Evolutionary conservation across 1,284 basidiomycete genomes (phyloP), one percentile per base, ranked within the genome.

Genomic region (Phellopilus nigrolimitatus): DNA sequence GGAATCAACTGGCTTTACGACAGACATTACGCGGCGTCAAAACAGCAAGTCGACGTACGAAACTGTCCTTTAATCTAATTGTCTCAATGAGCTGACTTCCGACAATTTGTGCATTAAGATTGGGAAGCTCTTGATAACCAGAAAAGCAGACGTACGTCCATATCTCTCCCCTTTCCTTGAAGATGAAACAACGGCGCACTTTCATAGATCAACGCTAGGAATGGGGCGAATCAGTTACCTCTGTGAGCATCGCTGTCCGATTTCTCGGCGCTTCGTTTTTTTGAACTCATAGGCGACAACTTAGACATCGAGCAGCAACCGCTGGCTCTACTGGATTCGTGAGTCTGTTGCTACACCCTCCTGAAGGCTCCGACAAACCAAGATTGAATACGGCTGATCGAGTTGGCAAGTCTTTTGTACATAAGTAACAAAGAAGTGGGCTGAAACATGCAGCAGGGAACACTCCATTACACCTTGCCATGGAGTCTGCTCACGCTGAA

Each of bases 11-110:
- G 10, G 48, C 40, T 28, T 12, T 28, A 25, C 25, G 21, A 4
- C 34, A 94, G 92, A 63, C 92, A 97, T 68, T 97, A 97, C 61
- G 93, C 93, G 25, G 94, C 93, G 36, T 97, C 93, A 15, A 97
- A 95, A 68, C 88, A 91, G 39, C 84, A 86, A 45, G 80, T 93
- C 50, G 83, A 91, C 63, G 92, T 92, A 65, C 58, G 78, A 63
- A 59, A 46, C 8, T 31, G 37, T n/a, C 44, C 21, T 37, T 27
- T 40, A 24, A 38, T 33, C 36, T 47, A 54, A n/a, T 7, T 36
- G 10, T 60, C n/a, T n/a, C 36, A 21, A 24, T 27, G 57, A 61
- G 61, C 54, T 31, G 53, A 53, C 63, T 62, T 61, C 66, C 60
- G 63, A 61, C 47, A 56, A 57, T 56, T 60, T 52, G 56, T n/a